Base-by-base conservation (phyloP, 2,329 filamentous ascomycete genomes). In the Podosphaera aphanis region DNA sequence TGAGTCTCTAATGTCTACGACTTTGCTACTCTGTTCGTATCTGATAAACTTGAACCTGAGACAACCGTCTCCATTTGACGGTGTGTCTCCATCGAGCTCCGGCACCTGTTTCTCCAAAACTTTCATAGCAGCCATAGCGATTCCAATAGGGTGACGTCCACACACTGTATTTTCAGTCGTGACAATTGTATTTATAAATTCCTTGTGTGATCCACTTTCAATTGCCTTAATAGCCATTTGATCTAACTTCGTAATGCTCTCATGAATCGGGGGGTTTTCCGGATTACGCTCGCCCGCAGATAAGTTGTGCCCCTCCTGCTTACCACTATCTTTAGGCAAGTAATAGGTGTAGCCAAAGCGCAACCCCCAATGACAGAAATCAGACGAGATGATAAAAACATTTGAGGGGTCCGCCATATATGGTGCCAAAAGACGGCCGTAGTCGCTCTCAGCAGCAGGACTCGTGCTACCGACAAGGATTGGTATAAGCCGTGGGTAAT, bases 301-400 rank as follows among this genome's bases (percentile, higher is more conserved):
- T 11, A 62, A 55, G 3, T 51, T 52, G 33, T 62, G 53, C 5
- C 59, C 59, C 8, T 43, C 45, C 19, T 38, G 36, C 5, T 47
- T 44, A 65, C 64, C 19, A 56, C 64, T 51, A 51, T 66, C 56
- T 49, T 70, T 49, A 49, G 72, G 64, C 27, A 75, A 70, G 60
- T 94, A 93, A 48, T 79, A 79, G 23, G 77, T 83, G 61, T 95
- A 98, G 46, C 71, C 66, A 61, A 94, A 98, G 43, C 83, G 71
- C 0, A 67, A 55, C 10, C 90, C 90, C 90, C 90, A 98, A 62
- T 98, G 90, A 52, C 88, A 94, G 60, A 98, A 98, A 60, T 98
- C 90, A 1, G 85, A 93, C 60, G 82, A 90, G 51, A 95, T 71
- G 49, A 98, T 71, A 59, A 95, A 94, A 1, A 79, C 75, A 49